These are phyloP conservation scores for Scedosporium aurantiacum DNA, from an alignment of 2,329 filamentous ascomycete genomes.

Conservation along the genomic window DNA sequence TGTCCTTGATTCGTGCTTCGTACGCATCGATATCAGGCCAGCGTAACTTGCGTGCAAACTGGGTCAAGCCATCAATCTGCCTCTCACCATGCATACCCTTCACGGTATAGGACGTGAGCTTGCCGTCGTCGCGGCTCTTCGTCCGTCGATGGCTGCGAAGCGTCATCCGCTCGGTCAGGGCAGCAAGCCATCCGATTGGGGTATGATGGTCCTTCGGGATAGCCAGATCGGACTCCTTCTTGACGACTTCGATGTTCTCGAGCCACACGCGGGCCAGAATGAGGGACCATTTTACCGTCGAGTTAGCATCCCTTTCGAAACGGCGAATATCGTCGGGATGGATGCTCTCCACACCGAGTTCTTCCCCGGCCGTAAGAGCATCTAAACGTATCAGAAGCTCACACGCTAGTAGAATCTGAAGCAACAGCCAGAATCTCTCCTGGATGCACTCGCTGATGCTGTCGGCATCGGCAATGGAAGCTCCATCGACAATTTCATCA, in stretches of 20 bases:
- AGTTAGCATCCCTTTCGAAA: slow-evolving; percentile 51
- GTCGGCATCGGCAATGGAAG: slow-evolving; percentile 37
- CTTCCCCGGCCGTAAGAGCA: slow-evolving; percentile 49
- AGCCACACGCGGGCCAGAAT: slow-evolving; percentile 54
- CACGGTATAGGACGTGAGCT: slow-evolving; percentile 34
- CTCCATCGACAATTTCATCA: slow-evolving; percentile 41
- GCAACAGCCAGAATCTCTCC: slow-evolving; percentile 55
- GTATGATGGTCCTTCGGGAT: slow-evolving; percentile 11
- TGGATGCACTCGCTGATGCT: slow-evolving; percentile 41
- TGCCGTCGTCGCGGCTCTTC: slow-evolving; percentile 15
- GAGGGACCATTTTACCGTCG: slow-evolving; percentile 56
- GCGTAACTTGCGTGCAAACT: slow-evolving; percentile 50
- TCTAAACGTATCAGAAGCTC: slow-evolving; percentile 56
- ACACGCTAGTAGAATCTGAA: slow-evolving; percentile 54
- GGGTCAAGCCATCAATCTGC: slow-evolving; percentile 49
- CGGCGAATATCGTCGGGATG: slow-evolving; percentile 45
- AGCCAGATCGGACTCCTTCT: slow-evolving; percentile 16
- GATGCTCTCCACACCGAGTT: slow-evolving; percentile 39
- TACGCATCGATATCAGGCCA: slow-evolving; percentile 52
- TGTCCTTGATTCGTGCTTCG: slow-evolving; percentile 27
- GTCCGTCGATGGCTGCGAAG: slow-evolving; percentile 20
- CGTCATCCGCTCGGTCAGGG: slow-evolving; percentile 43
- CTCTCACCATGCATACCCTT: slow-evolving; percentile 44
- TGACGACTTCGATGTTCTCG: slow-evolving; percentile 53
- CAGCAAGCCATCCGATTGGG: slow-evolving; percentile 40